Percentiles rank a stretch among this genome's conserved stretches.
phyloP scores from a whole-genome alignment of 2,329 filamentous ascomycete species.

The Tolypocladium pustulatum region DNA sequence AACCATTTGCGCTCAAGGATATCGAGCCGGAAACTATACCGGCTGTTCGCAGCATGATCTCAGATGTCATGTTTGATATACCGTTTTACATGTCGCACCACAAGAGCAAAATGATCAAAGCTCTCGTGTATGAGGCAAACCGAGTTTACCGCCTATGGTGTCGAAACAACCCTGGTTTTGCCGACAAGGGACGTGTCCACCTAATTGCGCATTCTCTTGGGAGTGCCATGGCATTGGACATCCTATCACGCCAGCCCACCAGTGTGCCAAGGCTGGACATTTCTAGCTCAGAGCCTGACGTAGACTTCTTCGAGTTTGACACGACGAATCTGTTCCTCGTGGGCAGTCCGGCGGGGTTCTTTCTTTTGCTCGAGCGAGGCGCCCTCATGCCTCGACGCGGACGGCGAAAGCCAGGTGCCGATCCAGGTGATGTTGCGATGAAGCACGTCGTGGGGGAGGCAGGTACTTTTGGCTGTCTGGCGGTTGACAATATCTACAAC shows the following conservation, averaged over 20 bases:
- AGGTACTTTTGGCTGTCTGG: constrained; percentile 78
- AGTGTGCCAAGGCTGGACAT: constrained; percentile 42
- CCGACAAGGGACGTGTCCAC: constrained; percentile 73
- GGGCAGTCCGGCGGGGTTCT: constrained; percentile 87
- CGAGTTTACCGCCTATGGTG: constrained; percentile 95
- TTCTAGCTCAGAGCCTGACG: constrained; percentile 28
- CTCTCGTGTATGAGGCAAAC: constrained; percentile 83
- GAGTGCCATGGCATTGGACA: constrained; percentile 87
- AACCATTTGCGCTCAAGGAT: constrained; percentile 62
- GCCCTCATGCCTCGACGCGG: constrained; percentile 65
- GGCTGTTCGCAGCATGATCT: constrained; percentile 86
- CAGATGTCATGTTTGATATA: constrained; percentile 96
- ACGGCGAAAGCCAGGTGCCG: constrained; percentile 63
- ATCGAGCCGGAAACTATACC: constrained; percentile 88
- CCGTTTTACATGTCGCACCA: constrained; percentile 97
- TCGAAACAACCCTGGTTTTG: constrained; percentile 80
- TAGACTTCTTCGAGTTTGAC: constrained; percentile 75
- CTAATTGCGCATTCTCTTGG: constrained; percentile 89
- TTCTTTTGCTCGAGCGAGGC: constrained; percentile 71
- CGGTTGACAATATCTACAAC: constrained; percentile 95
- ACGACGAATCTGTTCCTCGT: constrained; percentile 82
- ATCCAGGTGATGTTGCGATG: constrained; percentile 47
- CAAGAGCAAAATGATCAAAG: constrained; percentile 87
- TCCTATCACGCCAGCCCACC: constrained; percentile 83
- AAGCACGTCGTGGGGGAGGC: constrained; percentile 61